Percentiles rank a stretch among this genome's conserved stretches.
phyloP scores from a whole-genome alignment of 129 eudicot species.

The Flaveria robusta region DNA sequence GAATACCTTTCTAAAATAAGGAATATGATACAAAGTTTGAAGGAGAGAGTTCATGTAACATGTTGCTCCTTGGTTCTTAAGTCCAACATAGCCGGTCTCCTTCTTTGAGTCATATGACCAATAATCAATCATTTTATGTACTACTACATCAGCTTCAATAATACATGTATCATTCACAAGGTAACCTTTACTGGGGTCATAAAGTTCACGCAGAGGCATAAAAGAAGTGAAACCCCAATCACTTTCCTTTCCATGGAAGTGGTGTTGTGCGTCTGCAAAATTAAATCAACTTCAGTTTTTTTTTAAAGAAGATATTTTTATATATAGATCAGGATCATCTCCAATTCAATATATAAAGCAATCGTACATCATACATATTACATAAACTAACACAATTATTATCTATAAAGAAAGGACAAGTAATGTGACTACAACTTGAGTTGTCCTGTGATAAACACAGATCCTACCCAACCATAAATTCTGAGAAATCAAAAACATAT shows the following conservation, averaged over 20 bases:
- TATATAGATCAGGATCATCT: not conserved
- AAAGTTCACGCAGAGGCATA: slow-evolving; percentile 83
- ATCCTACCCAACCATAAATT: slow-evolving; percentile 9
- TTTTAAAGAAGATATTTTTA: not conserved
- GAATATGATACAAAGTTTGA: slow-evolving; percentile 90
- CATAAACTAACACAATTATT: slow-evolving; percentile 3
- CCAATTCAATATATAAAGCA: not conserved
- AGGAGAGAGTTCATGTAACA: slow-evolving; percentile 97
- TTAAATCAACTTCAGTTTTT: slow-evolving; percentile 2
- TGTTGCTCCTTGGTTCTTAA: slow-evolving; percentile 97
- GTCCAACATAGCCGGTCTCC: slow-evolving; percentile 96
- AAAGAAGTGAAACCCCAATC: slow-evolving; percentile 99
- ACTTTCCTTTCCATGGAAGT: slow-evolving; percentile 87
- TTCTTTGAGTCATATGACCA: slow-evolving; percentile 94
- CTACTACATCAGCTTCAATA: slow-evolving; percentile 91
- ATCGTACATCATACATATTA: slow-evolving; percentile 6
- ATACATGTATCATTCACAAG: slow-evolving; percentile 73
- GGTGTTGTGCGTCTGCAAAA: slow-evolving; percentile 88
- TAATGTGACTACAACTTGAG: slow-evolving; percentile 14
- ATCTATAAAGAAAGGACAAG: not conserved
- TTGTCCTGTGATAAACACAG: not conserved
- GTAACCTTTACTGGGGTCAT: slow-evolving; percentile 84
- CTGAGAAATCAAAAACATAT: slow-evolving; percentile 3
- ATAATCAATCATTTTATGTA: slow-evolving; percentile 80
- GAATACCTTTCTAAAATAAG: slow-evolving; percentile 81